Base-by-base conservation (phyloP, 2,329 filamentous ascomycete genomes). In the Exophiala spinifera region DNA sequence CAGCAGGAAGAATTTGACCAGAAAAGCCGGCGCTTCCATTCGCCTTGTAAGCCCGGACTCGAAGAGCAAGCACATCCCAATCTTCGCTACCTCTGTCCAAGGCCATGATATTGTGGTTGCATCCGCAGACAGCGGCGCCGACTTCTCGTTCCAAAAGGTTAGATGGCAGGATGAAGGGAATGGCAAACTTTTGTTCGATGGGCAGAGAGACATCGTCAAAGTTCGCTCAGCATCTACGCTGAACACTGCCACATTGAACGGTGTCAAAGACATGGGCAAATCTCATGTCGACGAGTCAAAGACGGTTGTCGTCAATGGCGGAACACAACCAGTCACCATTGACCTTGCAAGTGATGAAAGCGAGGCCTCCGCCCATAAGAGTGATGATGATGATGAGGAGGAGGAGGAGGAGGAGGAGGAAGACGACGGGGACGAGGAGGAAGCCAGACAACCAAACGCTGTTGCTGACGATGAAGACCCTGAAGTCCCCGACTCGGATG, bases 281-380 rank as follows among this genome's bases (percentile, higher is more conserved):
- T 74, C 72, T 54, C 75, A 77, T 37, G 76, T 85, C 31, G 78
- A 85, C 65, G 82, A 86, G 59, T 77, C 80, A 28, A 76, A 74
- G 51, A 74, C 80, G 10, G 74, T 79, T 1, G 78, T 86, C 10
- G 75, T 75, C 51, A 63, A 61, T 56, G 61, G 62, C 6, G 39
- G 43, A n/a, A 52, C 68, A 63, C 61, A 63, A 51, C 59, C 55
- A 45, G 68, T 73, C 43, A 66, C 76, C 13, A 76, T 79, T 48
- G 71, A 74, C 60, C 76, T 79, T 49, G 78, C 76, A 46, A 78
- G 72, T 61, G 65, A 74, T 11, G 73, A 75, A 21, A 67, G 73
- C 67, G 65, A 73, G 43, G 70, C 70, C 37, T 68, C 66, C n/a
- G 67, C 65, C 40, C 44, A 59, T 55, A 54, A 63, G 46, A 49